Evolutionary conservation across 805 yeast genomes (phyloP).

Genomic region (Pichia phayaonensis): DNA sequence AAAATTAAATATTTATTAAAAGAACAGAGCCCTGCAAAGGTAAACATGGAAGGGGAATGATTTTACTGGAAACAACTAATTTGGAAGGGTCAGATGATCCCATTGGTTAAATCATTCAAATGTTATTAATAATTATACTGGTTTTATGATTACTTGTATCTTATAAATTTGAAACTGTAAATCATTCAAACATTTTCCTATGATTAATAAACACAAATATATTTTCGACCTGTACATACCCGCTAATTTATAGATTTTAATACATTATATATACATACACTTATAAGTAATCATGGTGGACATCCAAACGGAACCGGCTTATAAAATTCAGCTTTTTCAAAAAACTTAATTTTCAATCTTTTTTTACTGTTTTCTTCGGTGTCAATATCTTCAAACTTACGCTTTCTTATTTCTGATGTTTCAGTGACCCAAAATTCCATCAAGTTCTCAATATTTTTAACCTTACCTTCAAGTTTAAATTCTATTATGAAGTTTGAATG

Average conservation of each 20-base stretch:
- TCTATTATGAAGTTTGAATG: background rate
- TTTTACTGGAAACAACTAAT: too few relatives aligned
- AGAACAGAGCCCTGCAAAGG: too few relatives aligned
- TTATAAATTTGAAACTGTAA: background rate
- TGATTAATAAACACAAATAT: background rate
- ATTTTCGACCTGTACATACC: background rate
- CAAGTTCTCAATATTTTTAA: slow-evolving; percentile 12
- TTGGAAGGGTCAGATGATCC: too few relatives aligned
- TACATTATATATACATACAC: background rate
- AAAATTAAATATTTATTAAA: slow-evolving; percentile 2
- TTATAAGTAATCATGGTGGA: background rate
- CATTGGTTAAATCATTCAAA: too few relatives aligned
- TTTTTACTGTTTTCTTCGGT: slow-evolving; percentile 2
- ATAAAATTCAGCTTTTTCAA: slow-evolving; percentile 37
- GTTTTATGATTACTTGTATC: background rate
- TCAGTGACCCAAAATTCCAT: slow-evolving; percentile 20
- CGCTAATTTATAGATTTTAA: background rate
- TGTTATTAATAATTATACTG: too few relatives aligned
- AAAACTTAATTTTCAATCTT: slow-evolving; percentile 9
- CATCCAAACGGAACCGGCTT: slow-evolving; percentile 49
- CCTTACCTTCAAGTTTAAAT: slow-evolving; percentile 7
- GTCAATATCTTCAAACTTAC: slow-evolving; percentile 4
- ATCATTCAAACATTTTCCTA: too few relatives aligned
- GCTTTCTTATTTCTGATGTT: background rate
- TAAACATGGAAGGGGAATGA: too few relatives aligned